Evolutionary conservation across 495 filamentous ascomycete species (phyloP).

Genomic region (Podospora fimiseda): DNA sequence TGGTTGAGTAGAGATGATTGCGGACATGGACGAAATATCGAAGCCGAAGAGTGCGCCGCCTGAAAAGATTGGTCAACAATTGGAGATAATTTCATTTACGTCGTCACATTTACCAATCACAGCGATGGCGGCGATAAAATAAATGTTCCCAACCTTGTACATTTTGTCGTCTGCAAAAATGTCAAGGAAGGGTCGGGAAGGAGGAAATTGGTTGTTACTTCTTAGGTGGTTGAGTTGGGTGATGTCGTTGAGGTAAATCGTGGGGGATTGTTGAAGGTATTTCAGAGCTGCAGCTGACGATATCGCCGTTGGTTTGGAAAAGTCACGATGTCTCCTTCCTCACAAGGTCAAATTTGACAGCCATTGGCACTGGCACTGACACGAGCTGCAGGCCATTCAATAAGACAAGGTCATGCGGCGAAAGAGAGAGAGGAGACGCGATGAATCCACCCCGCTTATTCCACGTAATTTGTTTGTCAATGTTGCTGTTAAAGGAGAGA

Average conservation of each 20-base stretch:
- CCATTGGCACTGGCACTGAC: too few species aligned
- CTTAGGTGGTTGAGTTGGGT: too few species aligned
- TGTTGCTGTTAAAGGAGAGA: background rate
- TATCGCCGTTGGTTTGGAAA: too few species aligned
- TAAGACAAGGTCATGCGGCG: background rate
- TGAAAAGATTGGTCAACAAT: slow-evolving; percentile 19
- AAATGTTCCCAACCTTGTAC: slow-evolving; percentile 60
- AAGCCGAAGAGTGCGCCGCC: slow-evolving; percentile 80
- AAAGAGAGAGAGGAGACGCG: background rate
- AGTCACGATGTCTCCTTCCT: background rate
- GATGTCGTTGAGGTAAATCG: too few species aligned
- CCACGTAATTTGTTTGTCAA: background rate
- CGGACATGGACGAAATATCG: slow-evolving; percentile 60
- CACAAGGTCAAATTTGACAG: too few species aligned
- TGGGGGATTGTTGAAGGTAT: too few species aligned
- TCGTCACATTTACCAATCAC: slow-evolving; percentile 45
- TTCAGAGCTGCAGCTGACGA: too few species aligned
- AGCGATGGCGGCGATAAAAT: slow-evolving; percentile 66
- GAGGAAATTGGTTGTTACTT: too few species aligned
- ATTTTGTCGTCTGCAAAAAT: too few species aligned
- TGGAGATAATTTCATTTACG: background rate
- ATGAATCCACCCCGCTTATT: background rate
- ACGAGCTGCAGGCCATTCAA: too few species aligned
- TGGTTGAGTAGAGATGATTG: slow-evolving; percentile 56
- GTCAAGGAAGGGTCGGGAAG: too few species aligned